Evolutionary conservation across 108 stramenopile genomes (phyloP), one percentile per base, ranked within the genome.

Genomic region (Aurantiochytrium sp.): DNA sequence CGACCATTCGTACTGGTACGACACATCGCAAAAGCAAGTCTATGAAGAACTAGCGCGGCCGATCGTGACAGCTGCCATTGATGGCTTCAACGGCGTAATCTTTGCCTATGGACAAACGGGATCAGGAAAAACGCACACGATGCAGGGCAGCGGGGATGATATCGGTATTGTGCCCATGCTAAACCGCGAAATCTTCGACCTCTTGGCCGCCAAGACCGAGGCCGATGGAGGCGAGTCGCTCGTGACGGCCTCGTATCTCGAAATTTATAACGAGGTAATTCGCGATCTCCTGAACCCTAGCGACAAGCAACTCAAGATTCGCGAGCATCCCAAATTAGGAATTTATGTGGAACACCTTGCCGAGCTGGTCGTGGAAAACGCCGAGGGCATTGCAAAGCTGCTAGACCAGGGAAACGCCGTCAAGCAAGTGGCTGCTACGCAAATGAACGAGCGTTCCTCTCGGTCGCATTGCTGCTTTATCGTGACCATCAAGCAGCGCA

Each of bases 191-290:
- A 83, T 83, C 45, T 83, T 83, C 2, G 76, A 83, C 45, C 45
- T 83, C 14, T 23, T 83, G 45, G 51, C 8, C 45, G 4, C 76
- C 51, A 83, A 83, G 28, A 10, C n/a, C n/a, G 51, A 83, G 51
- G 51, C 19, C 8, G 49, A 53, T 8, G 51, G 76, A 12, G 45
- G 76, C 45, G 76, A 83, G 76, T 83, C 45, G 25, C 45, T 83
- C 23, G 76, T 83, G 76, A 83, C 76, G 16, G 76, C 51, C 4
- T 97, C 96, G 35, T 99, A 97, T 89, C 93, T 99, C 76, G 99
- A 99, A 90, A 98, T 99, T 83, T 99, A 99, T 94, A 99, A 99
- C 91, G 99, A 99, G 92, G 96, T 98, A 72, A 97, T 99, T 5
- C 91, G 97, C 5, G 99, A 99, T 93, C 92, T 99, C 88, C 94